Conservation (phyloP, 257 asterid species). For the Fraxinus cuspidata region DNA sequence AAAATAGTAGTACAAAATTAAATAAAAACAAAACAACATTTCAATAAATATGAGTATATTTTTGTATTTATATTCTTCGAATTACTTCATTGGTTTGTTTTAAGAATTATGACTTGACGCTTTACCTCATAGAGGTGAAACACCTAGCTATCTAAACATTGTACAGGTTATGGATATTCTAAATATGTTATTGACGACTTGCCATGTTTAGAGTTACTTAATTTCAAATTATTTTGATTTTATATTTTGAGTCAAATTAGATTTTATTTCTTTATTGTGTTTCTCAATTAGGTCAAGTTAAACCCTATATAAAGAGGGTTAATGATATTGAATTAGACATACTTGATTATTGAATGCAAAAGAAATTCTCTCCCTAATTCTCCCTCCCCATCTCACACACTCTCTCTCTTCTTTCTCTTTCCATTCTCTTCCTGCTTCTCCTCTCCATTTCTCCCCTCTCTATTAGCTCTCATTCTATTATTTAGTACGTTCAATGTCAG, state of each 20-base stretch:
- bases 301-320: neutral
- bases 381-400: neutral
- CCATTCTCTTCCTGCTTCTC: neutral
- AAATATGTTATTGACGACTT: neutral
- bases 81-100: neutral
- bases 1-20: too few relatives aligned
- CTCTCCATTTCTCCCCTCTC: neutral
- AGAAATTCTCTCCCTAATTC: neutral
- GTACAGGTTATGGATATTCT: neutral
- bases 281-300: neutral
- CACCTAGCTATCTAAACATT: neutral
- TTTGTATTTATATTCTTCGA: neutral
- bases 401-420: neutral
- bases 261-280: neutral
- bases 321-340: neutral
- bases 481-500: neutral
- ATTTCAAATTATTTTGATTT: neutral
- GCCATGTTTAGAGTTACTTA: neutral
- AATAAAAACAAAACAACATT: neutral
- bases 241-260: neutral
- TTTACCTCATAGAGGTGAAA: neutral
- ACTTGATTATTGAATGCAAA: neutral
- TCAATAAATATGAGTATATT: too few relatives aligned
- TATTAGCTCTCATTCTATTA: neutral
- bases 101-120: neutral